Percentiles rank a stretch among this genome's conserved stretches.
These are phyloP conservation scores for Aureobasidium leucospermi DNA, from an alignment of 2,329 filamentous ascomycete species.

Conservation along the genomic window DNA sequence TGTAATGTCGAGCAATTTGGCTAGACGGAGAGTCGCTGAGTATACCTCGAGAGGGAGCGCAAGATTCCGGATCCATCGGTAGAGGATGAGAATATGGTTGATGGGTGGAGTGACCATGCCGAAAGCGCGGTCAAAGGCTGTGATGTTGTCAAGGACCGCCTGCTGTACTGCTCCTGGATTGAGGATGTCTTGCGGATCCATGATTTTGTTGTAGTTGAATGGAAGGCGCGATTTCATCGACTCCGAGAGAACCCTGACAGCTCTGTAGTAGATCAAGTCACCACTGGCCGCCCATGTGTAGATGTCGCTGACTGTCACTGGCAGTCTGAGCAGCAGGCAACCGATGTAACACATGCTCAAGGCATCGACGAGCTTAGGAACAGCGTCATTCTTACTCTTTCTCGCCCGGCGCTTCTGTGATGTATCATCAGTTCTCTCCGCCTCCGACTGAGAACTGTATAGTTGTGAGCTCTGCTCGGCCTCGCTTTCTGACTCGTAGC, in stretches of 20 bases:
- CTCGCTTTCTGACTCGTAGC: constrained; percentile 28
- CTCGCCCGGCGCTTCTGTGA: constrained; percentile 34
- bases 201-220: constrained; percentile 49
- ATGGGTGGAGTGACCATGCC: constrained; percentile 64
- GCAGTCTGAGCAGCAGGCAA: constrained; percentile 65
- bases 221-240: constrained; percentile 61
- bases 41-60: constrained; percentile 68
- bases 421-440: constrained; percentile 34
- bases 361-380: constrained; percentile 65
- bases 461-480: constrained; percentile 38
- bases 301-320: constrained; percentile 68
- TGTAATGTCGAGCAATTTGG: constrained; percentile 43
- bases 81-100: constrained; percentile 61
- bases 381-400: constrained; percentile 42
- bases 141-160: constrained; percentile 53
- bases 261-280: constrained; percentile 64
- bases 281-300: constrained; percentile 58
- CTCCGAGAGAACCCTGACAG: constrained; percentile 50
- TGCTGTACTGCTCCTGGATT: constrained; percentile 55
- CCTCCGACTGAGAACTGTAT: constrained; percentile 53
- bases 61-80: constrained; percentile 63
- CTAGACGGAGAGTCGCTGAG: constrained; percentile 51
- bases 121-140: constrained; percentile 61
- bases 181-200: constrained; percentile 48
- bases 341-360: constrained; percentile 75